phyloP scores from a whole-genome alignment of 352 stramenopile genomes.

The Phytophthora rubi region DNA sequence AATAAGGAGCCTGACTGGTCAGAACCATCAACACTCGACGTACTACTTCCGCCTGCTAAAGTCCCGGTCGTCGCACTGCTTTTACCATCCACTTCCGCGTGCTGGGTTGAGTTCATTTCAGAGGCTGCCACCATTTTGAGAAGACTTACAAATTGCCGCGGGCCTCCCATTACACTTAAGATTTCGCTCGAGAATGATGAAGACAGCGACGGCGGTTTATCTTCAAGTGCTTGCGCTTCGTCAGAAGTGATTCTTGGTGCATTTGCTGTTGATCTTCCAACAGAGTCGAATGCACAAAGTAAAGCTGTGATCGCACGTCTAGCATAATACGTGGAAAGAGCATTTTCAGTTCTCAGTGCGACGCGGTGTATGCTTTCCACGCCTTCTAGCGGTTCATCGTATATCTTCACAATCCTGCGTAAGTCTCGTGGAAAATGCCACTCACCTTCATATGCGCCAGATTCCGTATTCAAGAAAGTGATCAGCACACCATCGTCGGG shows the following conservation, averaged over 20 bases:
- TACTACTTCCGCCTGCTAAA: neutral
- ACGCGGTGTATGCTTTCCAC: constrained; percentile 81
- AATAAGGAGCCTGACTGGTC: constrained; percentile 53
- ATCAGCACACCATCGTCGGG: constrained; percentile 74
- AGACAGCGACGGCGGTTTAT: constrained; percentile 11
- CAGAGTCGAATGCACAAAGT: constrained; percentile 34
- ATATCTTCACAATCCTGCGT: constrained; percentile 80
- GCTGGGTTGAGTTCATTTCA: constrained; percentile 63
- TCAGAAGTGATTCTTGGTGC: neutral
- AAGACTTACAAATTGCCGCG: constrained; percentile 79
- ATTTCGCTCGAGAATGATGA: constrained; percentile 45
- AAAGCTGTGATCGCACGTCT: constrained; percentile 55
- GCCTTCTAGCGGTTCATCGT: constrained; percentile 72
- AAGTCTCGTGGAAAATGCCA: constrained; percentile 79
- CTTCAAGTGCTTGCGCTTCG: constrained; percentile 19
- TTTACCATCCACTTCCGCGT: constrained; percentile 18
- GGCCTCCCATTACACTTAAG: constrained; percentile 62
- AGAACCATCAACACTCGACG: constrained; percentile 17
- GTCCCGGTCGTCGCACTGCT: neutral
- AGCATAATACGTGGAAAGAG: constrained; percentile 85
- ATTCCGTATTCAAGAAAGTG: constrained; percentile 88
- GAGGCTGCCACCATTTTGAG: constrained; percentile 85
- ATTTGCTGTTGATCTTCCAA: constrained; percentile 1
- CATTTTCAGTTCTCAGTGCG: constrained; percentile 78
- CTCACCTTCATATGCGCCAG: constrained; percentile 85